Base-by-base conservation (phyloP, 2,329 filamentous ascomycete species). In the Alternaria gaisen region DNA sequence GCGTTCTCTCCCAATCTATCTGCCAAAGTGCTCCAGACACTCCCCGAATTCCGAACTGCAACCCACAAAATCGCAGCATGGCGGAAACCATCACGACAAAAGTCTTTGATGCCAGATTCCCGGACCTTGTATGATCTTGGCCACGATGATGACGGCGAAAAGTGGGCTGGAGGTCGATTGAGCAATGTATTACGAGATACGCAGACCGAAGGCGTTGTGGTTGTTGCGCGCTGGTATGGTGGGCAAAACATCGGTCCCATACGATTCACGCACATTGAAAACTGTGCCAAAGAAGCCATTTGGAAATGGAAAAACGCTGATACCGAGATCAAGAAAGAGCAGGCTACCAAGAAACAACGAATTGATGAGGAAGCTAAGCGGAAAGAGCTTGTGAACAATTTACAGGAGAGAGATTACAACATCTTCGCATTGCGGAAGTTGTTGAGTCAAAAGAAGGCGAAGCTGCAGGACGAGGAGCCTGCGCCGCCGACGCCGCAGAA, bases 201-300 rank as follows among this genome's bases (percentile, higher is more conserved):
- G 64, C 72, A 80, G 18, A 80, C 81, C 14, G 73, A 76, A 43
- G 85, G 85, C 22, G 72, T 77, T 2, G 77, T 85, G 22, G 82
- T 86, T 5, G 85, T 87, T 9, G 85, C 83, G 38, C 69, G 85
- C 16, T 86, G 84, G 84, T 86, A 84, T 64, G 84, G 85, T 3
- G 85, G 85, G 1, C 76, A 82, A 4, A 80, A 85, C 67, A 78
- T 87, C 10, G 85, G 85, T 0, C 84, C 83, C 1, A 80, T 84
- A 16, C 71, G 85, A 16, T 87, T 86, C 63, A 80, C 79, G 51
- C 84, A 86, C 60, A 84, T 87, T 28, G 83, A 85, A 66, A 80
- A 73, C 24, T 79, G 74, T 32, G 84, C 84, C 3, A 78, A 79
- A 58, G 81, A 82, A 56, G 84, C 83, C 2, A 80, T 86, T 18